Percentiles rank a stretch among this genome's conserved stretches.
These are phyloP conservation scores for Fagopyrum tataricum DNA, from an alignment of 148 eudicot genomes.

Conservation along the genomic window DNA sequence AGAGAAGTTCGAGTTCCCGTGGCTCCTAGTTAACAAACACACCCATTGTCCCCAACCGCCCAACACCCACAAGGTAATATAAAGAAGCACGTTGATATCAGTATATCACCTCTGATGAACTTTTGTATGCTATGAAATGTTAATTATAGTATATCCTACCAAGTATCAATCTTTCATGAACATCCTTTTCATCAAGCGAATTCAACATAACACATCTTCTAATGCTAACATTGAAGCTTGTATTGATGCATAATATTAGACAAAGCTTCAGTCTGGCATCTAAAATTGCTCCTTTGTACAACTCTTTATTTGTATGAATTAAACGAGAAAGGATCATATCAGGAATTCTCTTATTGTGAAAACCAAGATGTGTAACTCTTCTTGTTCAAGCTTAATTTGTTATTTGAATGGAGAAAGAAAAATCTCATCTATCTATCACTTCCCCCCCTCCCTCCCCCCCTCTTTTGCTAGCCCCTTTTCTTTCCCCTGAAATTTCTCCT, in stretches of 20 bases:
- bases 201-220: background rate
- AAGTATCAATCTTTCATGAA: background rate
- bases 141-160: no score
- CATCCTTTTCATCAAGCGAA: background rate
- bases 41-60: conserved; percentile 19
- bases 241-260: background rate
- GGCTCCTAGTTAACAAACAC: conserved; percentile 35
- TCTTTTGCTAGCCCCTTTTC: conserved; percentile 46
- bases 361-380: conserved; percentile 19
- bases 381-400: background rate
- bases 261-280: background rate
- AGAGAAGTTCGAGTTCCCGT: conserved; percentile 25
- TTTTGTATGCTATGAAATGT: background rate
- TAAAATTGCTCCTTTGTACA: background rate
- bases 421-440: conserved; percentile 19
- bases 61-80: conserved; percentile 20
- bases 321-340: no score
- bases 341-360: no score
- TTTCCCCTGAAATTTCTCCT: conserved; percentile 53
- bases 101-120: background rate
- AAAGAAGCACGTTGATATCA: background rate
- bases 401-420: background rate
- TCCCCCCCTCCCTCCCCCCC: no score
- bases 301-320: background rate
- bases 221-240: background rate